Conservation (phyloP, 2,329 filamentous ascomycete species). For the Sporothrix sp. region DNA sequence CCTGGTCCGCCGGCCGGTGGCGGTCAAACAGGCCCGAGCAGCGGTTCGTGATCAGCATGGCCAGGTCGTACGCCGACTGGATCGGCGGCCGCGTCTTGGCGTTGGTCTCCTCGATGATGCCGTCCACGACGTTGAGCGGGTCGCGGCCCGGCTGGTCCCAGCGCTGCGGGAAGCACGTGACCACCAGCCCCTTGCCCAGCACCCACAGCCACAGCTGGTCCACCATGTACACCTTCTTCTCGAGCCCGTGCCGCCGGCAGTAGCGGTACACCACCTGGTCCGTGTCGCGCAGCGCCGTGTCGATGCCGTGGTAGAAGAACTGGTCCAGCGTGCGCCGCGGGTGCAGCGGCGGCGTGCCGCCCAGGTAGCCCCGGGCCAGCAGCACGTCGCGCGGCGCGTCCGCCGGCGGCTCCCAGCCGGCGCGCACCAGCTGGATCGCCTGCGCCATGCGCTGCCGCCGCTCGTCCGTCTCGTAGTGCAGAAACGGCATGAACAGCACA, state of each 20-base stretch:
- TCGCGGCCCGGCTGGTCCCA: constrained; percentile 53
- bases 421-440: constrained; percentile 31
- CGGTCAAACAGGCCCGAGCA: constrained; percentile 53
- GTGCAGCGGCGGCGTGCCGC: constrained; percentile 40
- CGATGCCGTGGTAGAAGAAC: constrained; percentile 55
- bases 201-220: constrained; percentile 61
- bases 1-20: constrained; percentile 46
- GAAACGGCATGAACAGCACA: constrained; percentile 47
- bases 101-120: constrained; percentile 55
- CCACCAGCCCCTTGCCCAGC: constrained; percentile 45
- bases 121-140: constrained; percentile 52
- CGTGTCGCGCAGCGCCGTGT: constrained; percentile 48
- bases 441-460: constrained; percentile 46
- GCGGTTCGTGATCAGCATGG: constrained; percentile 49
- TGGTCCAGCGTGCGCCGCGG: constrained; percentile 55
- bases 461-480: constrained; percentile 53
- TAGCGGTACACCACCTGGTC: constrained; percentile 59
- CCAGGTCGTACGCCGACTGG: constrained; percentile 51
- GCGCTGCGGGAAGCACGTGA: constrained; percentile 49
- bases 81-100: constrained; percentile 52
- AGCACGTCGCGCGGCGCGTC: constrained; percentile 32
- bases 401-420: constrained; percentile 23
- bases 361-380: constrained; percentile 38
- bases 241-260: constrained; percentile 27
- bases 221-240: constrained; percentile 57